Percentiles rank a stretch among this genome's conserved stretches.
Conservation (phyloP, 441 rosid species). For the Cnidoscolus chayamansa region DNA sequence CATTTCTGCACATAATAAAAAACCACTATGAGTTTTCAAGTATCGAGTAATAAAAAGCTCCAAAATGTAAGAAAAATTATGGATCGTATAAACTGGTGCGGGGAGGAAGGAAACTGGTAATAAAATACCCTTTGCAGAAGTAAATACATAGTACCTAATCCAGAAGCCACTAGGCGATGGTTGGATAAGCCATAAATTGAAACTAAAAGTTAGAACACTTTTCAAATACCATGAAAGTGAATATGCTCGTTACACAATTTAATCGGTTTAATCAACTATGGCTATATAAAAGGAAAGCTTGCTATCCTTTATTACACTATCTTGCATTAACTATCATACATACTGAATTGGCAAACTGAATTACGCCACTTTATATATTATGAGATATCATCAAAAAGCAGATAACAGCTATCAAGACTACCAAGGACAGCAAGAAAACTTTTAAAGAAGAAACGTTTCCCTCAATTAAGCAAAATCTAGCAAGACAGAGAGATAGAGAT, state of each 20-base stretch:
- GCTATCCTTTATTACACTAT: constrained; percentile 17
- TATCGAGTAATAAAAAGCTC: not conserved
- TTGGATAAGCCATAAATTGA: constrained; percentile 10
- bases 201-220: not conserved
- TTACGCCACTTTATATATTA: constrained; percentile 14
- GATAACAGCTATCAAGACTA: not conserved
- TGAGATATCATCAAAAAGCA: constrained; percentile 14
- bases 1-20: constrained; percentile 16
- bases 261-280: constrained; percentile 16
- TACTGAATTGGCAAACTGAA: constrained; percentile 17
- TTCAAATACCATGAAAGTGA: constrained; percentile 6
- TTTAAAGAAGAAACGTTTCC: constrained; percentile 14
- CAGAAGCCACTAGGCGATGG: constrained; percentile 20
- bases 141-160: not conserved
- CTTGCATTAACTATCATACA: constrained; percentile 19
- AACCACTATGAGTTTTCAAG: not conserved
- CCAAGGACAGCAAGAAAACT: constrained; percentile 2
- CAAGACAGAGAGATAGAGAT: not conserved
- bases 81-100: not conserved
- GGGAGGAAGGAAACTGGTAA: constrained; percentile 1
- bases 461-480: constrained; percentile 17
- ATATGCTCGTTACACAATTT: constrained; percentile 6
- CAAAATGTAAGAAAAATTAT: not conserved
- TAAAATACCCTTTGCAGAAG: constrained; percentile 10
- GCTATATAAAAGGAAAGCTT: constrained; percentile 16